Percentiles rank a stretch among this genome's conserved stretches.
phyloP scores from a whole-genome alignment of 331 rosid species.

The Erythrophleum ivorense region DNA sequence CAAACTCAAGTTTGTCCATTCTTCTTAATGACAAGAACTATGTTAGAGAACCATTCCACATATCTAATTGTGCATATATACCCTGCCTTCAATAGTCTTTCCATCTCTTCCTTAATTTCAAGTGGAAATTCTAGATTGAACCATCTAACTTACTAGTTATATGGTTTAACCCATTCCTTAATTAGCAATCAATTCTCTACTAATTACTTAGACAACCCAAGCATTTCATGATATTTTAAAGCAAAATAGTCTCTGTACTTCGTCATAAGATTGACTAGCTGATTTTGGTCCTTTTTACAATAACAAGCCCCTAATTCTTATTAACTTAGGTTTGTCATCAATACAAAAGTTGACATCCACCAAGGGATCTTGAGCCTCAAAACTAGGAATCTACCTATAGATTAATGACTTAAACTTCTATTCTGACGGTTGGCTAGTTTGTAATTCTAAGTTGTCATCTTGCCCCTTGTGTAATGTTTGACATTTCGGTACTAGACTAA shows the following conservation, averaged over 20 bases:
- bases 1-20: neutral
- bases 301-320: neutral
- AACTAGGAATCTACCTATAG: too few species aligned
- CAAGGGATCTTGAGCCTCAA: neutral
- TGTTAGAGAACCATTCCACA: neutral
- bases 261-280: too few species aligned
- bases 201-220: neutral
- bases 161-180: neutral
- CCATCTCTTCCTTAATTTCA: neutral
- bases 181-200: neutral
- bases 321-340: neutral
- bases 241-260: neutral
- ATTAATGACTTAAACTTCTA: neutral
- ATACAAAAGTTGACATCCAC: neutral
- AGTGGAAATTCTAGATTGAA: neutral
- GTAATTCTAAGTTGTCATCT: neutral
- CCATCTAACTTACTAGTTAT: neutral
- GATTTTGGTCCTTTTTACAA: neutral
- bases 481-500: too few species aligned
- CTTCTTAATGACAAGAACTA: neutral
- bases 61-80: neutral
- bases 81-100: neutral
- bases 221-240: neutral
- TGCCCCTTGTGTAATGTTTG: too few species aligned
- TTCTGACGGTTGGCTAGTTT: neutral